Conservation (phyloP, 257 asterid genomes). For the Solanum sejunctum region DNA sequence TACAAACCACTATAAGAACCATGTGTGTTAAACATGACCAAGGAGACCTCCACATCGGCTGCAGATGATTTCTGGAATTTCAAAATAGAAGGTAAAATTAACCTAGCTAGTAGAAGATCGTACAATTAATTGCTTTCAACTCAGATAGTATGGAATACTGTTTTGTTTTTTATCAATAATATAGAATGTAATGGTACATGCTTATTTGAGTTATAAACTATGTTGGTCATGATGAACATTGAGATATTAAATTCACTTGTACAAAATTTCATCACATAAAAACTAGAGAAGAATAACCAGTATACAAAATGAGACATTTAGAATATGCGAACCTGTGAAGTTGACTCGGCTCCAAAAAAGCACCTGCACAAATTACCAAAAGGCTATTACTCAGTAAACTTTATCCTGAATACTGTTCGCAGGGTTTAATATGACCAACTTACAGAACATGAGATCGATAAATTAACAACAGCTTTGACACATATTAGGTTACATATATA, state of each 20-base stretch:
- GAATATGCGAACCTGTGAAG: slow-evolving; percentile 45
- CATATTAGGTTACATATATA: neutral
- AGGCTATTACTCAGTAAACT: neutral
- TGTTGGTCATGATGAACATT: neutral
- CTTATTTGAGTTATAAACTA: neutral
- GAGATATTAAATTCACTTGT: neutral
- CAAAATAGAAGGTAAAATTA: neutral
- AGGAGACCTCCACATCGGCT: slow-evolving; percentile 38
- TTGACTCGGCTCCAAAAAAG: slow-evolving; percentile 54
- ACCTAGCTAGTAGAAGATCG: neutral
- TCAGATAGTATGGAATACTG: neutral
- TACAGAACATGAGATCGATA: neutral
- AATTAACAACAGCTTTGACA: neutral
- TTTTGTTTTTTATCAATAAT: neutral
- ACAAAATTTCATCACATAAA: neutral
- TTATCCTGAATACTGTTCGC: neutral
- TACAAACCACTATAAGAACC: slow-evolving; percentile 67
- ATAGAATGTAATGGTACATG: neutral
- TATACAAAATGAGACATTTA: neutral
- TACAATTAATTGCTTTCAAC: neutral
- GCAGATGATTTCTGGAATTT: slow-evolving; percentile 50
- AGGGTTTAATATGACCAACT: neutral
- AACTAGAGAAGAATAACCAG: neutral
- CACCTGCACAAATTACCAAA: slow-evolving; percentile 24
- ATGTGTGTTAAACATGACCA: slow-evolving; percentile 63